phyloP scores from a whole-genome alignment of 805 yeast species.

The Nadsonia fulvescens region DNA sequence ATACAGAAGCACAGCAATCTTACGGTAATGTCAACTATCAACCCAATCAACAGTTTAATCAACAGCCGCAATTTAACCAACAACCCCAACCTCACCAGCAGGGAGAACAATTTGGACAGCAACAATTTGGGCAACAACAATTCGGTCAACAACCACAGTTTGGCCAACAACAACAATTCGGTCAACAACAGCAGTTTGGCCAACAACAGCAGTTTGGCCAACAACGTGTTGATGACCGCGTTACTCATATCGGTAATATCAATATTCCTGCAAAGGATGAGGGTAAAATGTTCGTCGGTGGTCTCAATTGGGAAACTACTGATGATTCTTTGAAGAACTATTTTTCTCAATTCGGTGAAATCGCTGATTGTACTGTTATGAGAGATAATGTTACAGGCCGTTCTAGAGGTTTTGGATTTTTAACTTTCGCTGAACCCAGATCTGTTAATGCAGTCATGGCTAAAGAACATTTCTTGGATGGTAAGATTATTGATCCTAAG shows the following conservation, averaged over 20 bases:
- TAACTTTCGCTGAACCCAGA: slow-evolving; percentile 65
- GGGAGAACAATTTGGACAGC: no score
- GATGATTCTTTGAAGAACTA: slow-evolving; percentile 72
- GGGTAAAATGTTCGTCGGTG: slow-evolving; percentile 91
- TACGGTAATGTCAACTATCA: no score
- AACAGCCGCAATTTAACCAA: no score
- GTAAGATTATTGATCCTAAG: slow-evolving; percentile 92
- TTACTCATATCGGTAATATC: slow-evolving; percentile 23
- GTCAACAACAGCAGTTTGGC: neutral
- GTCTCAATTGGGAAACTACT: slow-evolving; percentile 93
- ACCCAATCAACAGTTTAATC: no score
- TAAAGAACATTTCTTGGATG: slow-evolving; percentile 79
- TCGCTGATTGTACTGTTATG: slow-evolving; percentile 80
- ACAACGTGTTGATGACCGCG: slow-evolving; percentile 5
- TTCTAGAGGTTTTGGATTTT: slow-evolving; percentile 88
- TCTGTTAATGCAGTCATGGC: slow-evolving; percentile 76
- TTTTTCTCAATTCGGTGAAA: slow-evolving; percentile 77
- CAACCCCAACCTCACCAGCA: no score
- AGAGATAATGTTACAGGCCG: slow-evolving; percentile 73
- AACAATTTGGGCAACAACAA: no score
- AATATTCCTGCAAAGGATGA: slow-evolving; percentile 42
- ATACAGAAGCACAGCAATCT: no score
- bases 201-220: slow-evolving; percentile 1
- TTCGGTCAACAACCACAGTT: no score
- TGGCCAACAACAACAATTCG: no score